Evolutionary conservation across 192 early-diverging fungal genomes (phyloP).

Genomic region (Gigaspora rosea): DNA sequence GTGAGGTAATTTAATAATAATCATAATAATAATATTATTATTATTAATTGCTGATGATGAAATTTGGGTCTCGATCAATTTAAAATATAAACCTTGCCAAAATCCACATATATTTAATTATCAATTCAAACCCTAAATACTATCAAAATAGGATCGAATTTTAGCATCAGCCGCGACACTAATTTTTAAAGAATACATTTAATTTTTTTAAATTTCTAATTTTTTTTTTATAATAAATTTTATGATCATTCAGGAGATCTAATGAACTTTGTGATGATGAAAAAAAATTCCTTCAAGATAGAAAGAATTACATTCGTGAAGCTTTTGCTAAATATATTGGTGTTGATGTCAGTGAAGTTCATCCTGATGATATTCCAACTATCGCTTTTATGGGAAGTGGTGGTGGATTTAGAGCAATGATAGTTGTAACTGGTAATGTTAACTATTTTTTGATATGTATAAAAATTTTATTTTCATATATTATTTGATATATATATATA

Average conservation of each 20-base stretch:
- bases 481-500: not conserved
- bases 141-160: too few relatives aligned
- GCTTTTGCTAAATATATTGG: constrained; percentile 79
- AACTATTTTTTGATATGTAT: not conserved
- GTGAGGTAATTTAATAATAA: constrained; percentile 35
- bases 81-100: not conserved
- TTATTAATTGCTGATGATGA: too few relatives aligned
- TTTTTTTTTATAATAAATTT: too few relatives aligned
- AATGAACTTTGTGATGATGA: constrained; percentile 51
- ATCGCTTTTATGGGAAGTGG: constrained; percentile 76
- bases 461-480: not conserved
- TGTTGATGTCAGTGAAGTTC: constrained; percentile 60
- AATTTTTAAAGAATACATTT: too few relatives aligned
- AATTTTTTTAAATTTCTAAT: too few relatives aligned
- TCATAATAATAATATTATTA: not conserved
- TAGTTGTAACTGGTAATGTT: constrained; percentile 56
- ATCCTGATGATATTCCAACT: constrained; percentile 68
- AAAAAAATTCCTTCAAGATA: constrained; percentile 45
- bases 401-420: constrained; percentile 84
- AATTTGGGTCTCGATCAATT: not conserved
- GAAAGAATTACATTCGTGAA: constrained; percentile 53
- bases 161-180: too few relatives aligned
- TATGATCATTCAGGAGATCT: constrained; percentile 33
- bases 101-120: not conserved
- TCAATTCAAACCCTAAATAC: not conserved